phyloP scores from a whole-genome alignment of 441 rosid species.

The Kokia cookei region DNA sequence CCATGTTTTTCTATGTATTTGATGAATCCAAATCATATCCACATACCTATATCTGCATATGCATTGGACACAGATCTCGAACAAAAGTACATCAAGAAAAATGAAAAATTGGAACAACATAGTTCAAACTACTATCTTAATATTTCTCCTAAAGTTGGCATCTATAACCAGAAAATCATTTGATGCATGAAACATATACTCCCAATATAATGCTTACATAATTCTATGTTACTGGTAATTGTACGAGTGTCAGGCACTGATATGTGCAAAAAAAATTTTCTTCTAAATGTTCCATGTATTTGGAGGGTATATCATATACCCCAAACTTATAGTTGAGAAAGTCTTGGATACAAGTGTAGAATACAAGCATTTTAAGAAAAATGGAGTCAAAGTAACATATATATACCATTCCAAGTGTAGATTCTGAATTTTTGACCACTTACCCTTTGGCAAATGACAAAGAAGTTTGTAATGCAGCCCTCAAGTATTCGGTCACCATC shows the following conservation, averaged over 20 bases:
- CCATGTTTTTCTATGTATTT: neutral
- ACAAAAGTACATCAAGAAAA: no score
- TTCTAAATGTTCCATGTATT: neutral
- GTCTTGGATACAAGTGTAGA: neutral
- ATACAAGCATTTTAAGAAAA: neutral
- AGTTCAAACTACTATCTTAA: neutral
- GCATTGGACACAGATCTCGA: no score
- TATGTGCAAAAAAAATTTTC: neutral
- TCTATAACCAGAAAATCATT: neutral
- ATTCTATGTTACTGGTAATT: neutral
- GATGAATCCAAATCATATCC: neutral
- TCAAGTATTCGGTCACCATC: slow-evolving; percentile 84
- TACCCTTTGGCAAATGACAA: slow-evolving; percentile 61
- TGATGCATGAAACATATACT: neutral
- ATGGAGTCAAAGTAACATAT: neutral
- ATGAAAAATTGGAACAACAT: neutral
- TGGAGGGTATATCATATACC: neutral
- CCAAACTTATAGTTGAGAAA: neutral
- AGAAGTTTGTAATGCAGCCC: slow-evolving; percentile 69
- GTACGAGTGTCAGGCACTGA: neutral
- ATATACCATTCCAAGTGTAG: neutral
- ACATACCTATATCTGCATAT: no score
- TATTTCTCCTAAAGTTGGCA: neutral
- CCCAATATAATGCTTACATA: neutral
- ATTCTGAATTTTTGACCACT: slow-evolving; percentile 10